These are phyloP conservation scores for Sanguinoderma infundibulare DNA, from an alignment of 1,284 basidiomycete species.

Conservation along the genomic window DNA sequence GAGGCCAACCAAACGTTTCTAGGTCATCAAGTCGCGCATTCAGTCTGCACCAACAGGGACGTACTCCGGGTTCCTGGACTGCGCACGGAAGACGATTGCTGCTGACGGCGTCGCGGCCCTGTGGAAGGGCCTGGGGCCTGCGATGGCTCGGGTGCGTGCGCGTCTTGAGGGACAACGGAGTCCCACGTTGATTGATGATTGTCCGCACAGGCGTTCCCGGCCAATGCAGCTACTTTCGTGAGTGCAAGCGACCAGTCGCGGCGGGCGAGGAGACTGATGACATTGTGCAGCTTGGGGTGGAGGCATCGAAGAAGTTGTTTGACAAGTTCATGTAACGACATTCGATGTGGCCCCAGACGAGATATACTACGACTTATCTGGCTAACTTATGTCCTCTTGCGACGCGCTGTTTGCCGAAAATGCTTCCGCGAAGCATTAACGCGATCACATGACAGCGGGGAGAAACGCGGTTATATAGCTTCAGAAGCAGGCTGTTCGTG, in stretches of 20 bases:
- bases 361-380: neutral
- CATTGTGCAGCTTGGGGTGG: constrained; percentile 33
- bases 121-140: constrained; percentile 98
- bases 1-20: constrained; percentile 20
- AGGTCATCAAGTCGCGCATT: constrained; percentile 96
- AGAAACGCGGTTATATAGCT: constrained; percentile 11
- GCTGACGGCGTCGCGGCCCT: constrained; percentile 88
- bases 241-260: constrained; percentile 56
- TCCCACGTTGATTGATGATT: neutral
- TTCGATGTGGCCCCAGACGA: neutral
- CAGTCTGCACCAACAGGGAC: constrained; percentile 98
- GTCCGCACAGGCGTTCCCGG: constrained; percentile 77
- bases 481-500: constrained; percentile 2
- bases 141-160: constrained; percentile 86
- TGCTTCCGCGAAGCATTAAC: constrained; percentile 7
- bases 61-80: constrained; percentile 94
- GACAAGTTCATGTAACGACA: constrained; percentile 29
- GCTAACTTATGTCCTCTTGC: neutral
- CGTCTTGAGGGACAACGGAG: neutral
- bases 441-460: constrained; percentile 17
- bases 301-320: constrained; percentile 35
- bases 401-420: neutral
- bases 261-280: neutral
- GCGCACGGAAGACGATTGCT: constrained; percentile 91
- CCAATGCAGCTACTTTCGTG: constrained; percentile 95